These are phyloP conservation scores for Butyriboletus loyo DNA, from an alignment of 768 basidiomycete genomes.

Conservation along the genomic window DNA sequence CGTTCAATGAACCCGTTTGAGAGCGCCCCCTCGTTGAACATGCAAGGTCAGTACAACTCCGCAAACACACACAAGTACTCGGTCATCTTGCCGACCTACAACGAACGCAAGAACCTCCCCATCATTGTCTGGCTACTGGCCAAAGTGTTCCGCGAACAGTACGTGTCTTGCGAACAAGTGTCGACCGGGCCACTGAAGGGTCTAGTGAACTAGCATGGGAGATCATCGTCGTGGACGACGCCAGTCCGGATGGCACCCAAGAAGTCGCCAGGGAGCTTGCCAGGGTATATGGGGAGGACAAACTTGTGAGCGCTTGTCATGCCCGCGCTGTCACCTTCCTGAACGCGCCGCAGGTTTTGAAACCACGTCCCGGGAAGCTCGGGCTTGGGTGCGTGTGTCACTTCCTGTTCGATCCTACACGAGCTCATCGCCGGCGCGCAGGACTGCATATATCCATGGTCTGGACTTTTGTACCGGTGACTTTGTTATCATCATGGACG, in stretches of 20 bases:
- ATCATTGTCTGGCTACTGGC: constrained; percentile 85
- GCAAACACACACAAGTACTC: constrained; percentile 74
- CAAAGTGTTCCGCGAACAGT: constrained; percentile 75
- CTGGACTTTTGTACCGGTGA: constrained; percentile 86
- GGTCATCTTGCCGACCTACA: constrained; percentile 92
- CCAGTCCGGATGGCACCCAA: constrained; percentile 90
- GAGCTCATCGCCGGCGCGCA: constrained; percentile 29
- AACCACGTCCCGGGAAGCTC: constrained; percentile 86
- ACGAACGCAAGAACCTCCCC: constrained; percentile 89
- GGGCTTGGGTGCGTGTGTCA: constrained; percentile 70
- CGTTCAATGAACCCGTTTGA: constrained; percentile 63
- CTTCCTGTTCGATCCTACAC: background rate
- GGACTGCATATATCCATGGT: constrained; percentile 91
- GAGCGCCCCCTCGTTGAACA: constrained; percentile 50
- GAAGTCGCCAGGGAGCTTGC: constrained; percentile 81
- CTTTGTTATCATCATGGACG: constrained; percentile 97
- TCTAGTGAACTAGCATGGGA: constrained; percentile 77
- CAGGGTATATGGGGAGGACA: constrained; percentile 78
- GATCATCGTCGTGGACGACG: constrained; percentile 88
- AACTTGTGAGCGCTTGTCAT: constrained; percentile 52
- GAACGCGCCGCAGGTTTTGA: constrained; percentile 55
- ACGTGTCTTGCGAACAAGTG: constrained; percentile 26
- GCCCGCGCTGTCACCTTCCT: background rate
- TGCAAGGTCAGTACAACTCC: constrained; percentile 51
- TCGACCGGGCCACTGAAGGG: constrained; percentile 14